Base-by-base conservation (phyloP, 106 monocot species). In the Allium fistulosum region DNA sequence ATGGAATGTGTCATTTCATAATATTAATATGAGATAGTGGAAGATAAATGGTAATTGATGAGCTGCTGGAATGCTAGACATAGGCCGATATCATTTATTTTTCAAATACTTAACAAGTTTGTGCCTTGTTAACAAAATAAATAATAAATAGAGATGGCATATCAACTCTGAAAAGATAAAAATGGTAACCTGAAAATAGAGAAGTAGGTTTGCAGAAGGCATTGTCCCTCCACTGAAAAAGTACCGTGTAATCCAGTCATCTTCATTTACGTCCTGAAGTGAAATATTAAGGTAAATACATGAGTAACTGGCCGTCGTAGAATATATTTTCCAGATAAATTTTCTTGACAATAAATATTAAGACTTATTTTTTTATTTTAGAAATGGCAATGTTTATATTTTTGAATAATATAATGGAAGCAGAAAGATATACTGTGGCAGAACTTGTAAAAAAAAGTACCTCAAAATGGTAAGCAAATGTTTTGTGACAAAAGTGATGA, bases 241-340 rank as follows among this genome's bases (percentile, higher is more conserved):
- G 74, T 97, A 89, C 49, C 89, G 81, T 17, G 97, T 89, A 62
- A 97, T 97, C 97, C 97, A 97, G 69, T 97, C 97, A 78, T 97
- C 97, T 45, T 92, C 92, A 83, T 80, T 92, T 73, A 69, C 80
- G 63, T 97, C 89, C 96, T 92, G 66, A 57, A 22, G 22, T 1
- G 22, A 22, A 22, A 22, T 22, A 22, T 22, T 22, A 22, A 22
- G 22, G 22, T 22, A 22, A 22, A 68, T 53, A 26, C 26, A 69
- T 51, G 4, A 59, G 6, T n/a, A 7, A 48, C 2, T 57, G 45
- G 68, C 22, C 22, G 22, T 22, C 22, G 22, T 22, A 64, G 49
- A 2, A 52, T n/a, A n/a, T n/a, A n/a, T n/a, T n/a, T n/a, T n/a
- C n/a, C n/a, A n/a, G n/a, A n/a, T n/a, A n/a, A n/a, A n/a, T n/a